phyloP scores from a whole-genome alignment of 768 basidiomycete species.

The Grammothele lineata region DNA sequence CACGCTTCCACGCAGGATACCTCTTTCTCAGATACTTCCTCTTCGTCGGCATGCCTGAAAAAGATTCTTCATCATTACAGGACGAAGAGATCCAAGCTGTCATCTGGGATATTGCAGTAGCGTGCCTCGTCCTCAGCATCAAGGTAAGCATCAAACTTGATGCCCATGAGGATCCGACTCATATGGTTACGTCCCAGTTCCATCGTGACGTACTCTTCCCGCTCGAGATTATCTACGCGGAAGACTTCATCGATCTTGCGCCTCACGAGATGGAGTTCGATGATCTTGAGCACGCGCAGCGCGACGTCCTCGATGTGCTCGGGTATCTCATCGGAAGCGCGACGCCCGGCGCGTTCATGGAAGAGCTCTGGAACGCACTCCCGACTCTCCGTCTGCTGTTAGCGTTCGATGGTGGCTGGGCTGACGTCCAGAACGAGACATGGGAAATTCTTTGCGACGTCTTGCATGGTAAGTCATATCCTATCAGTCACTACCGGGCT shows the following conservation, averaged over 20 bases:
- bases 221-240: slow-evolving; percentile 45
- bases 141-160: slow-evolving; percentile 39
- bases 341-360: slow-evolving; percentile 45
- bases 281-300: slow-evolving; percentile 58
- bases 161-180: slow-evolving; percentile 1
- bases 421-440: slow-evolving; percentile 36
- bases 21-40: slow-evolving; percentile 56
- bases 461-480: slow-evolving; percentile 33
- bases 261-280: slow-evolving; percentile 41
- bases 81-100: slow-evolving; percentile 24
- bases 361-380: slow-evolving; percentile 55
- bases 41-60: slow-evolving; percentile 27
- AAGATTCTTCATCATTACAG: slow-evolving; percentile 3
- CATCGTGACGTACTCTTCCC: slow-evolving; percentile 63
- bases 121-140: slow-evolving; percentile 54
- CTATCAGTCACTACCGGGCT: neutral
- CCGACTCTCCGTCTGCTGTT: slow-evolving; percentile 46
- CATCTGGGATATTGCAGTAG: slow-evolving; percentile 58
- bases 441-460: slow-evolving; percentile 49
- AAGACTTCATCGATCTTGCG: slow-evolving; percentile 48
- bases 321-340: slow-evolving; percentile 46
- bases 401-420: slow-evolving; percentile 40
- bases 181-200: slow-evolving; percentile 34
- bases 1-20: slow-evolving; percentile 62
- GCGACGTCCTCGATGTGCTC: slow-evolving; percentile 47